phyloP scores from a whole-genome alignment of 345 rosid species.

The Arabis alpina region DNA sequence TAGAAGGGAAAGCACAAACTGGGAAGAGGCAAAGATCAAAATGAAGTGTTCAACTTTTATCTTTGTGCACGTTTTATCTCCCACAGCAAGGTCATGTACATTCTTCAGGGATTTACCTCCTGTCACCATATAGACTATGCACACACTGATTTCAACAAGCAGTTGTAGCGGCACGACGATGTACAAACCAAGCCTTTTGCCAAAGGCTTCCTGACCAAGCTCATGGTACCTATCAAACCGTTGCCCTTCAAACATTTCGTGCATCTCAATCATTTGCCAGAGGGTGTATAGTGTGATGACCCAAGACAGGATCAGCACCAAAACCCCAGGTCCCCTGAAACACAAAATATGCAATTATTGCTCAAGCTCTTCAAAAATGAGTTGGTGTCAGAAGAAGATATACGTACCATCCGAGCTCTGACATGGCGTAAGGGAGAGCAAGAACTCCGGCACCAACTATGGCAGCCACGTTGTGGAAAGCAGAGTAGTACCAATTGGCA shows the following conservation, averaged over 20 bases:
- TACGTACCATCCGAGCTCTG: constrained; percentile 60
- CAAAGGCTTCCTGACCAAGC: constrained; percentile 78
- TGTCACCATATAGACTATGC: constrained; percentile 79
- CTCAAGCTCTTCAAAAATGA: too few relatives aligned
- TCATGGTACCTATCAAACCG: constrained; percentile 84
- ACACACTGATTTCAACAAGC: constrained; percentile 55
- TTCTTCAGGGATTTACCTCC: constrained; percentile 71
- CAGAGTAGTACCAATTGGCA: constrained; percentile 67
- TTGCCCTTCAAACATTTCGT: constrained; percentile 75
- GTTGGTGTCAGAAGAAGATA: too few relatives aligned
- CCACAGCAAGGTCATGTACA: constrained; percentile 51
- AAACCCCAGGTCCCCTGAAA: constrained; percentile 82
- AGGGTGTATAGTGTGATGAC: constrained; percentile 68
- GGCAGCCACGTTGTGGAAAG: constrained; percentile 71
- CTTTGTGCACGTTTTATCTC: constrained; percentile 28
- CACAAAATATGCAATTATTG: too few relatives aligned
- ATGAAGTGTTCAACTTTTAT: constrained; percentile 60
- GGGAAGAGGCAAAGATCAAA: constrained; percentile 74
- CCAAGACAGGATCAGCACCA: constrained; percentile 67
- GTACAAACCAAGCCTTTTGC: constrained; percentile 71
- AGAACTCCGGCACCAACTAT: constrained; percentile 70
- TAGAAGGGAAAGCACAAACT: constrained; percentile 70
- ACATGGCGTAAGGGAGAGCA: constrained; percentile 67
- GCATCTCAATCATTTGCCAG: constrained; percentile 96
- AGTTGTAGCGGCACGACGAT: constrained; percentile 79